phyloP scores from a whole-genome alignment of 2,329 filamentous ascomycete species.

The Dryadomyces sulphureus region DNA sequence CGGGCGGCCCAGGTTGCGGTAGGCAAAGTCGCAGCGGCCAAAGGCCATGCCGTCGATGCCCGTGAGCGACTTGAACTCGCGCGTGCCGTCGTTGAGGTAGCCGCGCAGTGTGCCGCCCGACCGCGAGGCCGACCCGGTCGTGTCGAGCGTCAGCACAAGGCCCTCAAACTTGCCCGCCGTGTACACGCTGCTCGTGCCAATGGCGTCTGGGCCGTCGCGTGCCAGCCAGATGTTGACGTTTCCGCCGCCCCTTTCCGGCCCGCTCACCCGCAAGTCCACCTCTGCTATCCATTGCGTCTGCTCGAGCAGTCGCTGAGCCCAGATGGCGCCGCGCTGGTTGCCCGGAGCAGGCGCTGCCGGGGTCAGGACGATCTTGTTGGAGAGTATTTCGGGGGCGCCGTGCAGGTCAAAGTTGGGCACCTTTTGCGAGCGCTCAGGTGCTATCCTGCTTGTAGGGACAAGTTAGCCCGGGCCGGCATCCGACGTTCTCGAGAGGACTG shows the following conservation, averaged over 20 bases:
- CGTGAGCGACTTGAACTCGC: constrained; percentile 65
- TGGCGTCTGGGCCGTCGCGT: constrained; percentile 46
- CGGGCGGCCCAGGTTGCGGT: constrained; percentile 80
- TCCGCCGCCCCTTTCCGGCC: constrained; percentile 70
- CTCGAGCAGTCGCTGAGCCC: constrained; percentile 51
- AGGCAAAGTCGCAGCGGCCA: constrained; percentile 79
- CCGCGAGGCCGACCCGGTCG: constrained; percentile 52
- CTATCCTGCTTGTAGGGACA: constrained; percentile 41
- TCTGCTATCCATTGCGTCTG: constrained; percentile 66
- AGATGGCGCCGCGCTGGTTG: constrained; percentile 69
- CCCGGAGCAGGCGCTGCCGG: constrained; percentile 72
- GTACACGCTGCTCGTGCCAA: constrained; percentile 69
- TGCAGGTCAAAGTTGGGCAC: constrained; percentile 41
- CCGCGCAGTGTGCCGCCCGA: constrained; percentile 66
- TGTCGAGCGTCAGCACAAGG: constrained; percentile 74
- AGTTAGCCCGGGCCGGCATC: neutral
- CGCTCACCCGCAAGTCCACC: constrained; percentile 75
- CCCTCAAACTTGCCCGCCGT: constrained; percentile 77
- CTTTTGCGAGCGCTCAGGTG: constrained; percentile 36
- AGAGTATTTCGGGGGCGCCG: constrained; percentile 53
- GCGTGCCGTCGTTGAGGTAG: constrained; percentile 83
- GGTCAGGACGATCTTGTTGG: constrained; percentile 84
- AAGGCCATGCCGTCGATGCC: constrained; percentile 79
- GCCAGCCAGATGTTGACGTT: constrained; percentile 92
- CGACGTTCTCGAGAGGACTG: neutral